Base-by-base conservation (phyloP, 2,329 filamentous ascomycete species). In the Calcarisporium arbuscula region DNA sequence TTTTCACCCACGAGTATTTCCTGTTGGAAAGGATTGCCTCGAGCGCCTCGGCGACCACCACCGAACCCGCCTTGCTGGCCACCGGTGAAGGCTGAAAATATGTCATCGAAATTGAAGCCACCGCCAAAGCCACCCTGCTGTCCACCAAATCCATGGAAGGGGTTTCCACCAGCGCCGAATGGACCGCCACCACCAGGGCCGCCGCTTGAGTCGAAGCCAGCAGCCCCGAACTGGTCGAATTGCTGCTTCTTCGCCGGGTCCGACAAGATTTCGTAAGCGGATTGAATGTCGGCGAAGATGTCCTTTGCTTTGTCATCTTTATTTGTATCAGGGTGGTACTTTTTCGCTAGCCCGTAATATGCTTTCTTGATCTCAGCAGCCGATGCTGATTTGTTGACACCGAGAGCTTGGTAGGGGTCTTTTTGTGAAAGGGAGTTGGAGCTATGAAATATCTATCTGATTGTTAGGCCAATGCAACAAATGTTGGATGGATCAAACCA, bases 311-410 rank as follows among this genome's bases (percentile, higher is more conserved):
- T 74, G 4, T 85, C 61, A 49, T 96, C 92, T 60, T 96, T 96
- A 70, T 96, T 98, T 22, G 92, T 96, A 58, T 98, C 92, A 8
- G 92, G 92, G 53, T 98, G 92, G 57, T 79, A 98, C 56, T 96
- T 98, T 64, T 98, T 98, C 15, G 92, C 92, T 39, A 96, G 70
- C 32, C 89, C 86, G 57, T 98, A 98, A 68, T 98, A 98, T 4
- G 92, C 89, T 61, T 95, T 96, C 60, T 98, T 98, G 58, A 98
- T 96, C 22, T 96, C 90, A 40, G 78, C 69, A 4, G 87, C 67
- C 2, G 85, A 80, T n/a, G 92, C 86, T 42, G 64, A 73, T 58
- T 90, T 94, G 51, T 70, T 70, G 19, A 98, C 86, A 11, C 92
- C 92, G 19, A 98, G 79, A 5, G 85, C 74, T 45, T 79, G 76